These are phyloP conservation scores for Coleophoma cylindrospora DNA, from an alignment of 2,329 filamentous ascomycete genomes.

Conservation along the genomic window DNA sequence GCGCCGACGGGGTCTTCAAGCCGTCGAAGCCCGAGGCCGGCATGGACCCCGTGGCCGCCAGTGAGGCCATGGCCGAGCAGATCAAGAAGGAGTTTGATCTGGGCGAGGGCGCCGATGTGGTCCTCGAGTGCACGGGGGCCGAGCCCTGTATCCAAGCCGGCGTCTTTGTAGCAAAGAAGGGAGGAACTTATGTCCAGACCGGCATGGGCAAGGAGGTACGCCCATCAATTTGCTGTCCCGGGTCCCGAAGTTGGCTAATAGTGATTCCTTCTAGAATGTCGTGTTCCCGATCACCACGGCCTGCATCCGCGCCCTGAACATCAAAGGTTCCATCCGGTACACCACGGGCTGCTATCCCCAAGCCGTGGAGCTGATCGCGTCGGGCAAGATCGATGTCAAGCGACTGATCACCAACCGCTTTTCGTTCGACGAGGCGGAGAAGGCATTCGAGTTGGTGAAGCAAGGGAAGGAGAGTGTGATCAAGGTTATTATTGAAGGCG, in stretches of 20 bases:
- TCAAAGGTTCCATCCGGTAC: constrained; percentile 48
- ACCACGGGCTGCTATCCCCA: constrained; percentile 40
- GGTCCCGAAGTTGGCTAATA: neutral
- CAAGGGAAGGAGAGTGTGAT: constrained; percentile 31
- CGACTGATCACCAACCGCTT: constrained; percentile 32
- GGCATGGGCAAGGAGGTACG: constrained; percentile 24
- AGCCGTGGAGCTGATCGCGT: constrained; percentile 39
- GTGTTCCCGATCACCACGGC: constrained; percentile 45
- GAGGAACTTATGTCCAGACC: constrained; percentile 45
- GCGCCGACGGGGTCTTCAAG: constrained; percentile 38
- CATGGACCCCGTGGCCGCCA: constrained; percentile 22
- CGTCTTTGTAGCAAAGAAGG: constrained; percentile 36
- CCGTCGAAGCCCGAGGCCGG: constrained; percentile 25
- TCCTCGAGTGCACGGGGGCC: constrained; percentile 43
- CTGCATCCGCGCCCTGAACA: constrained; percentile 40
- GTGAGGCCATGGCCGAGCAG: constrained; percentile 30
- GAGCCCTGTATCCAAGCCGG: constrained; percentile 43
- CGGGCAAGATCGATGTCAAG: constrained; percentile 17
- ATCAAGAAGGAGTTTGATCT: constrained; percentile 35
- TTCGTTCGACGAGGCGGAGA: constrained; percentile 39
- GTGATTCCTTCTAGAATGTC: constrained; percentile 23
- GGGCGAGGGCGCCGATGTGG: constrained; percentile 41
- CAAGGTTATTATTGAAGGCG: constrained; percentile 38
- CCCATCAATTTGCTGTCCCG: neutral
- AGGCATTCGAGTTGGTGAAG: constrained; percentile 41